These are phyloP conservation scores for Microsporum ferrugineum DNA, from an alignment of 2,329 filamentous ascomycete species.

Conservation along the genomic window DNA sequence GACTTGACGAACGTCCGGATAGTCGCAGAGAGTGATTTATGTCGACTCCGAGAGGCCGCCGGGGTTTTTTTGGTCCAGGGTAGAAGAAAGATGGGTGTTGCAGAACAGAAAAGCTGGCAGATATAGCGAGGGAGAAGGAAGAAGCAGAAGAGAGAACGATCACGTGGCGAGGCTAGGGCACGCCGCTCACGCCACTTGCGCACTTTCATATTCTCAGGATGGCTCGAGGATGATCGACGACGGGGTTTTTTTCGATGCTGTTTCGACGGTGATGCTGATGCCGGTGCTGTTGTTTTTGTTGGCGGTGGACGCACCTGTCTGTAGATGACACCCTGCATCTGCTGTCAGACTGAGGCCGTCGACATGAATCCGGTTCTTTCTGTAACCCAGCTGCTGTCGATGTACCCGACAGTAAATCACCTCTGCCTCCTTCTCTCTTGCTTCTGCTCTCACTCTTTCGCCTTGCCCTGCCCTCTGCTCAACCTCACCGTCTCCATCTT, in stretches of 20 bases:
- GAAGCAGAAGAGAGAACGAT: conserved; percentile 15
- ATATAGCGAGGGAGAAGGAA: conserved; percentile 11
- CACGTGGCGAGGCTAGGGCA: conserved; percentile 14
- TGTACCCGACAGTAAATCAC: neutral
- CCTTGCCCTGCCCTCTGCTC: neutral
- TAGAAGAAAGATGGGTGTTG: neutral
- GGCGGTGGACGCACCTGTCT: neutral
- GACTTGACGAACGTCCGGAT: neutral
- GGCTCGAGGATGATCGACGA: neutral
- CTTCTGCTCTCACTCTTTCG: neutral
- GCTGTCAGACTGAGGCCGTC: neutral
- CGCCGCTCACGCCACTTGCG: conserved; percentile 3
- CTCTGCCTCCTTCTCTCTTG: neutral
- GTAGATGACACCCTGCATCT: neutral
- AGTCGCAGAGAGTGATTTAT: neutral
- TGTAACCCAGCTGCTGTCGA: no score
- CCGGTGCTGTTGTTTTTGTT: neutral
- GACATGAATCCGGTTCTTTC: neutral
- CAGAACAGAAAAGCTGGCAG: neutral
- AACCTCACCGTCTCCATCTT: neutral
- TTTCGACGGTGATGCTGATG: neutral
- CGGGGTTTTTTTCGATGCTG: neutral
- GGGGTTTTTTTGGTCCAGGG: neutral
- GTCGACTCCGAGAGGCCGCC: neutral
- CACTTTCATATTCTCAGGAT: neutral